phyloP scores from a whole-genome alignment of 139 green algal species.

The Asterochloris sp. region DNA sequence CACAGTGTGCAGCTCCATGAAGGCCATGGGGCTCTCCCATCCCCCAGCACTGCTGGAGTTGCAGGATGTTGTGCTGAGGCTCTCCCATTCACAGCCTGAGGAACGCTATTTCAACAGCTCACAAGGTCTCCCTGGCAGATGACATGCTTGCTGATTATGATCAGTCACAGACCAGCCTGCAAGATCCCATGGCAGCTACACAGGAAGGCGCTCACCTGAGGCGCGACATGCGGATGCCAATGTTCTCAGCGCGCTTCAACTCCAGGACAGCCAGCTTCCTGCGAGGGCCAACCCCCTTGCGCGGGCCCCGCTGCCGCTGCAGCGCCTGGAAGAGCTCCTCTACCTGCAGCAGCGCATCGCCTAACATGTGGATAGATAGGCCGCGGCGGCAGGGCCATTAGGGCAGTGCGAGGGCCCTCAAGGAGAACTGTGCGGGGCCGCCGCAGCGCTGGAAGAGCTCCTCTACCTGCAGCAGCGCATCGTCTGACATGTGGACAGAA shows the following conservation, averaged over 20 bases:
- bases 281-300: not conserved
- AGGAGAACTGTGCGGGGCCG: not conserved
- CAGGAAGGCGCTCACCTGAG: slow-evolving; percentile 5
- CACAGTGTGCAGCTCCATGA: too few relatives aligned
- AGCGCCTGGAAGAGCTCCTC: slow-evolving; percentile 31
- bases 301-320: slow-evolving; percentile 14
- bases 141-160: too few relatives aligned
- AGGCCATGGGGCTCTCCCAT: too few relatives aligned
- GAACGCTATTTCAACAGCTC: too few relatives aligned
- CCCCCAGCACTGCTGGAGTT: too few relatives aligned
- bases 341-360: not conserved
- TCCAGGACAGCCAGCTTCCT: slow-evolving; percentile 39
- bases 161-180: not conserved
- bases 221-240: slow-evolving; percentile 38
- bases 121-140: too few relatives aligned
- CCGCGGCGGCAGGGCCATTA: too few relatives aligned
- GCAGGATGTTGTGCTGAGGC: too few relatives aligned
- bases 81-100: too few relatives aligned
- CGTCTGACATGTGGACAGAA: too few relatives aligned
- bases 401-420: too few relatives aligned
- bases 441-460: slow-evolving; percentile 28
- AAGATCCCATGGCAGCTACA: not conserved
- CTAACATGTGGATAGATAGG: too few relatives aligned
- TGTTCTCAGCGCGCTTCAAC: slow-evolving; percentile 32
- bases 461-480: slow-evolving; percentile 16